Evolutionary conservation across 441 rosid genomes (phyloP).

Genomic region (Metrosideros polymorpha): DNA sequence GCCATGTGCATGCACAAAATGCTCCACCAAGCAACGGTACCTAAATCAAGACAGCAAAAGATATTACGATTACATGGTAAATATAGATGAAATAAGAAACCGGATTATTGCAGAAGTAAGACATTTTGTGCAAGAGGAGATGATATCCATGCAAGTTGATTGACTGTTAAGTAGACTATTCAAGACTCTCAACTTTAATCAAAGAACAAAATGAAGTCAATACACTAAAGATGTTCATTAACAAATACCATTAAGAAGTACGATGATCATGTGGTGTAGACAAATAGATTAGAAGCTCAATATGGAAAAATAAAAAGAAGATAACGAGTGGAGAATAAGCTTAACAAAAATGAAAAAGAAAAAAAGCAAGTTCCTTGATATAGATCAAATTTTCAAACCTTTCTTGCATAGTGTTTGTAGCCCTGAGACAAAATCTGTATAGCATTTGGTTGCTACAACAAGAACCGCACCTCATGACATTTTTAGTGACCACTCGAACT

Average conservation of each 20-base stretch:
- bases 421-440: neutral
- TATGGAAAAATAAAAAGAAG: neutral
- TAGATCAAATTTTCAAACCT: neutral
- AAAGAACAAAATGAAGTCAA: neutral
- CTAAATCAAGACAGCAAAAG: slow-evolving; percentile 20
- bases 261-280: neutral
- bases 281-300: neutral
- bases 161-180: neutral
- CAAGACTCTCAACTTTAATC: neutral
- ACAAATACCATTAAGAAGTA: neutral
- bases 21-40: slow-evolving; percentile 96
- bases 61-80: neutral
- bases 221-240: neutral
- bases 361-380: neutral
- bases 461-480: neutral
- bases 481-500: neutral
- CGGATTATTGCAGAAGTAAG: neutral
- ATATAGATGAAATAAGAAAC: neutral
- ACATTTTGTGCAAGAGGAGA: neutral
- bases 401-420: neutral
- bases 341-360: neutral
- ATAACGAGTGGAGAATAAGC: neutral
- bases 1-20: slow-evolving; percentile 95
- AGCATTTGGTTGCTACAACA: neutral
- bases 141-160: neutral